phyloP scores from a whole-genome alignment of 345 rosid genomes.

The Salix koriyanagi region DNA sequence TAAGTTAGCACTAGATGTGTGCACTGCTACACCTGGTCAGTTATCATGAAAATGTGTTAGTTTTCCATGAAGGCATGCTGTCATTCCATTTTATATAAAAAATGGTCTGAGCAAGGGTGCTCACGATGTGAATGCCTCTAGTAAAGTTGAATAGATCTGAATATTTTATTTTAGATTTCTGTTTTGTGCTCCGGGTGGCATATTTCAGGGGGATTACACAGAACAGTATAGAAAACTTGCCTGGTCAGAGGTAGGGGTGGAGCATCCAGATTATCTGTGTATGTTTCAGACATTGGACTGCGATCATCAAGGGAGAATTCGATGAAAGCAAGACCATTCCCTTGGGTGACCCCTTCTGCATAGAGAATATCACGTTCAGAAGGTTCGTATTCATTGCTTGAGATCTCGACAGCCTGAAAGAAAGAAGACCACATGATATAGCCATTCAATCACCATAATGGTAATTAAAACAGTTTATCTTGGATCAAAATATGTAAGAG shows the following conservation, averaged over 20 bases:
- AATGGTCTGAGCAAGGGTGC: neutral
- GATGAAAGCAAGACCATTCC: conserved; percentile 92
- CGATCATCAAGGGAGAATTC: conserved; percentile 86
- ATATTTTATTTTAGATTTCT: neutral
- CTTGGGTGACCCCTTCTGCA: conserved; percentile 96
- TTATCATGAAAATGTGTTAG: neutral
- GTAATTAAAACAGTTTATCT: neutral
- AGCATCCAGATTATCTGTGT: conserved; percentile 65
- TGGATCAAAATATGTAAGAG: neutral
- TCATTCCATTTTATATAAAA: neutral
- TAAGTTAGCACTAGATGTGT: too few relatives aligned
- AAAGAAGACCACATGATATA: conserved; percentile 6
- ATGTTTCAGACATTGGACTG: conserved; percentile 86
- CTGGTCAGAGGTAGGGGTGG: conserved; percentile 56
- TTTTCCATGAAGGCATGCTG: neutral
- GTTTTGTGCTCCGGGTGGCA: neutral
- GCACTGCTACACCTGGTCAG: neutral
- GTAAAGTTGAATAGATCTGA: neutral
- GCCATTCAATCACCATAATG: conserved; percentile 9
- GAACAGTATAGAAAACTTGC: conserved; percentile 27
- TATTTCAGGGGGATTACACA: neutral
- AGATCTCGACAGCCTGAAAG: conserved; percentile 90
- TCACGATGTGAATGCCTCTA: neutral
- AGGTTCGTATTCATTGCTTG: conserved; percentile 96
- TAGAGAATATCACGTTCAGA: conserved; percentile 82